These are phyloP conservation scores for Calonectria naviculata DNA, from an alignment of 2,329 filamentous ascomycete species.

Conservation along the genomic window DNA sequence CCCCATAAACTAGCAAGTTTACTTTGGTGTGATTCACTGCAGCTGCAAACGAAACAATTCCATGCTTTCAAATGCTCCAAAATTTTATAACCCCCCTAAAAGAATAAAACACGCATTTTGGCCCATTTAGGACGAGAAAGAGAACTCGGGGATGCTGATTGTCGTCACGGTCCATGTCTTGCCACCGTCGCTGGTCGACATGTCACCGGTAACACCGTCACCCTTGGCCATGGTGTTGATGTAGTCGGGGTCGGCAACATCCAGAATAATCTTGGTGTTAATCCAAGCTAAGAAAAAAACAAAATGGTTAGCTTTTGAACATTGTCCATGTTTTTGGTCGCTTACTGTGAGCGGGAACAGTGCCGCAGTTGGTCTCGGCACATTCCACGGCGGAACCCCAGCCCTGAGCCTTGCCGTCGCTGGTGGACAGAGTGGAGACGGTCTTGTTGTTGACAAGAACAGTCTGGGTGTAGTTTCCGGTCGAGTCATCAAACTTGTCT, in stretches of 20 bases:
- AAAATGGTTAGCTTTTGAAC: neutral
- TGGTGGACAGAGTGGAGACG: constrained; percentile 57
- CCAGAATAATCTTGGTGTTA: constrained; percentile 32
- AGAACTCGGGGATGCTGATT: constrained; percentile 17
- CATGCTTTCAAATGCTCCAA: neutral
- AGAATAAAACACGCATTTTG: neutral
- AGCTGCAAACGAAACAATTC: neutral
- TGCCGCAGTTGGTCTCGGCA: constrained; percentile 82
- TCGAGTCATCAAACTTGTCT: constrained; percentile 31
- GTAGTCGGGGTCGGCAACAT: constrained; percentile 32
- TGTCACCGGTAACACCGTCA: constrained; percentile 11
- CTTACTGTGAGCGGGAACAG: constrained; percentile 35
- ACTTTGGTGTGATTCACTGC: too few relatives aligned
- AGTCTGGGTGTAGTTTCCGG: constrained; percentile 30
- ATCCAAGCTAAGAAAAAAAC: constrained; percentile 25
- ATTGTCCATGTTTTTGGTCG: accelerated
- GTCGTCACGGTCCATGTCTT: constrained; percentile 18
- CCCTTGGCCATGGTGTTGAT: constrained; percentile 22
- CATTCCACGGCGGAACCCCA: constrained; percentile 64
- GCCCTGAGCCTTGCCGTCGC: constrained; percentile 53
- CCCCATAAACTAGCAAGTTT: too few relatives aligned
- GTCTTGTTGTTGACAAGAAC: constrained; percentile 33
- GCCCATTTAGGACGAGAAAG: too few relatives aligned
- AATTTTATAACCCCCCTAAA: too few relatives aligned
- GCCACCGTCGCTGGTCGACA: constrained; percentile 18